Conservation (phyloP, 208 protist species). For the Leptomonas pyrrhocoris region DNA sequence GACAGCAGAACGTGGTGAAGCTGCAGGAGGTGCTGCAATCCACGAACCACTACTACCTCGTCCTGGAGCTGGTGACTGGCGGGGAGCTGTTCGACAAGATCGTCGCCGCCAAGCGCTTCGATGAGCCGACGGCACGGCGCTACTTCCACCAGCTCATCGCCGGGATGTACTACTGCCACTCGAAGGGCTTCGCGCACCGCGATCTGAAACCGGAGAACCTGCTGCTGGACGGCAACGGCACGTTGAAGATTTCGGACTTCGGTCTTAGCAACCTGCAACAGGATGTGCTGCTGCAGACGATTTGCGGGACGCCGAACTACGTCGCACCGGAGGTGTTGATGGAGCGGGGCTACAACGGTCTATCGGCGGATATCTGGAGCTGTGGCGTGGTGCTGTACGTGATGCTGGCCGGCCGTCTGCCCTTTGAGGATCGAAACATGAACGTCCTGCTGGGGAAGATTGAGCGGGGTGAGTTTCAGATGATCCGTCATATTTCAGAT, state of each 20-base stretch:
- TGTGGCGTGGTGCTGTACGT: conserved; percentile 97
- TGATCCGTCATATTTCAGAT: conserved; percentile 80
- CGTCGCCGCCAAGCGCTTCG: conserved; percentile 77
- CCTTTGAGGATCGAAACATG: conserved; percentile 93
- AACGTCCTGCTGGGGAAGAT: conserved; percentile 94
- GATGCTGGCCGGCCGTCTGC: conserved; percentile 92
- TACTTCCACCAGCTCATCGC: conserved; percentile 97
- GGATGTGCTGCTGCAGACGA: conserved; percentile 82
- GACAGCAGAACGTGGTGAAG: conserved; percentile 86
- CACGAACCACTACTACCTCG: conserved; percentile 88
- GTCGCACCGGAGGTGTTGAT: conserved; percentile 94
- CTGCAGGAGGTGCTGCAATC: conserved; percentile 90
- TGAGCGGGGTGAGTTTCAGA: conserved; percentile 88
- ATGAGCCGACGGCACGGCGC: conserved; percentile 78
- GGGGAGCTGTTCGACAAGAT: conserved; percentile 96
- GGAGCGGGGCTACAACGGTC: conserved; percentile 92
- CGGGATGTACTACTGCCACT: conserved; percentile 94
- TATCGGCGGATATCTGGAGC: conserved; percentile 96
- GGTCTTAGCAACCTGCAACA: conserved; percentile 90
- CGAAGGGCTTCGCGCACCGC: conserved; percentile 85
- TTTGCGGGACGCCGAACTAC: conserved; percentile 93
- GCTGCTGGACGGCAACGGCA: conserved; percentile 73
- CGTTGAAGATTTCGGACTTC: conserved; percentile 94
- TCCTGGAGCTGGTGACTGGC: conserved; percentile 90
- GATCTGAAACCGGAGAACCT: conserved; percentile 95